Conservation (phyloP, 2,329 filamentous ascomycete genomes). For the Didymella pomorum region DNA sequence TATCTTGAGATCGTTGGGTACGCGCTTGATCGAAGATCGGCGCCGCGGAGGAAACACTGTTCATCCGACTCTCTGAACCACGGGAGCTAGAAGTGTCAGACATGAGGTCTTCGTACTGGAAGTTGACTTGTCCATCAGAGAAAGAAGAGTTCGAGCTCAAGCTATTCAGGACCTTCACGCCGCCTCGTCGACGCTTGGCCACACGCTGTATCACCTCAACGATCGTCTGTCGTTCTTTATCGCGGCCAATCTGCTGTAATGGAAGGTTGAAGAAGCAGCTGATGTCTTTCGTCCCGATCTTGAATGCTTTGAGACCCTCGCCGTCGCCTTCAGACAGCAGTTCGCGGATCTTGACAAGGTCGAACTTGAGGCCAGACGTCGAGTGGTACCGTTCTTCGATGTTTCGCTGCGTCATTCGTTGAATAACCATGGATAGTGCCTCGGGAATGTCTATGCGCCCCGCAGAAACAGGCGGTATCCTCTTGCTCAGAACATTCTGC, state of each 20-base stretch:
- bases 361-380: conserved; percentile 82
- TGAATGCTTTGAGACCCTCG: conserved; percentile 74
- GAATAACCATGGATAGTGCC: conserved; percentile 80
- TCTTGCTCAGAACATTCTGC: conserved; percentile 82
- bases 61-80: conserved; percentile 58
- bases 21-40: conserved; percentile 40
- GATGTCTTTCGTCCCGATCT: conserved; percentile 82
- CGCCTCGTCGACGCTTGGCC: conserved; percentile 66
- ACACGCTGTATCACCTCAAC: conserved; percentile 76
- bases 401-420: conserved; percentile 90
- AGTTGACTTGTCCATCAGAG: conserved; percentile 60
- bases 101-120: conserved; percentile 58
- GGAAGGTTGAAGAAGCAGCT: conserved; percentile 93
- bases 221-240: conserved; percentile 74
- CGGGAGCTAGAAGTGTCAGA: conserved; percentile 63
- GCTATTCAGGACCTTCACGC: conserved; percentile 55
- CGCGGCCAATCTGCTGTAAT: conserved; percentile 79
- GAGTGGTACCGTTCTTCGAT: conserved; percentile 90
- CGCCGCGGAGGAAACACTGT: conserved; percentile 40
- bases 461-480: conserved; percentile 77
- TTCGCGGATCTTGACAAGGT: conserved; percentile 76
- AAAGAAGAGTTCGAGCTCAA: conserved; percentile 63
- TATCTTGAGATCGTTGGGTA: conserved; percentile 43
- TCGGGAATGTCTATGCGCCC: conserved; percentile 86
- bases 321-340: conserved; percentile 79